Percentiles rank a stretch among this genome's conserved stretches.
phyloP scores from a whole-genome alignment of 129 eudicot genomes.

The Oenanthe sinensis region DNA sequence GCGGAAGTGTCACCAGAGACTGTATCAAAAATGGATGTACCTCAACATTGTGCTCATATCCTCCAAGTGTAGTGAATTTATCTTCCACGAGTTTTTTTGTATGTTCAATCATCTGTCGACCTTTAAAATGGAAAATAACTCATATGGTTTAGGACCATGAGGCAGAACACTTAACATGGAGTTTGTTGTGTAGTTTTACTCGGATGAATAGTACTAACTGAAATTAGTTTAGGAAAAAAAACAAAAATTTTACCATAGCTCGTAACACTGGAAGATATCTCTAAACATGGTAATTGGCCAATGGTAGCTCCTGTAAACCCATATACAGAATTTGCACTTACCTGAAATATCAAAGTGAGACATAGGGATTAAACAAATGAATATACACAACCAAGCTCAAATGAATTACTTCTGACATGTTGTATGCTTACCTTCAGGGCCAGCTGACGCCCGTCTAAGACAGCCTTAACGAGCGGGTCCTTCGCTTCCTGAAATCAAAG shows the following conservation, averaged over 20 bases:
- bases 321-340: constrained; percentile 98
- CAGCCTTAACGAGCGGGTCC: constrained; percentile 96
- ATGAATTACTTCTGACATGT: not conserved
- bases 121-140: constrained; percentile 30
- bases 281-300: constrained; percentile 94
- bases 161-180: constrained; percentile 9
- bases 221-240: not conserved
- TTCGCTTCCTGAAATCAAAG: constrained; percentile 69
- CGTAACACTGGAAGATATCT: constrained; percentile 97
- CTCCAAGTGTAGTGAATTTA: constrained; percentile 60
- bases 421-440: constrained; percentile 64
- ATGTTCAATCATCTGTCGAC: constrained; percentile 99
- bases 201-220: not conserved
- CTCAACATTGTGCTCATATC: constrained; percentile 92
- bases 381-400: not conserved
- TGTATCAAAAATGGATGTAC: constrained; percentile 8
- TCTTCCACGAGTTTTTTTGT: constrained; percentile 96
- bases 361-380: constrained; percentile 10
- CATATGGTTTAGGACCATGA: not conserved
- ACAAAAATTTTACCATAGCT: constrained; percentile 67
- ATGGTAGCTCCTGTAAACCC: constrained; percentile 98
- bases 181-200: not conserved
- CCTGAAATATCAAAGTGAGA: constrained; percentile 35
- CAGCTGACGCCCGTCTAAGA: constrained; percentile 96
- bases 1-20: not conserved